These are phyloP conservation scores for Schizonepeta tenuifolia DNA, from an alignment of 257 asterid genomes.

Conservation along the genomic window DNA sequence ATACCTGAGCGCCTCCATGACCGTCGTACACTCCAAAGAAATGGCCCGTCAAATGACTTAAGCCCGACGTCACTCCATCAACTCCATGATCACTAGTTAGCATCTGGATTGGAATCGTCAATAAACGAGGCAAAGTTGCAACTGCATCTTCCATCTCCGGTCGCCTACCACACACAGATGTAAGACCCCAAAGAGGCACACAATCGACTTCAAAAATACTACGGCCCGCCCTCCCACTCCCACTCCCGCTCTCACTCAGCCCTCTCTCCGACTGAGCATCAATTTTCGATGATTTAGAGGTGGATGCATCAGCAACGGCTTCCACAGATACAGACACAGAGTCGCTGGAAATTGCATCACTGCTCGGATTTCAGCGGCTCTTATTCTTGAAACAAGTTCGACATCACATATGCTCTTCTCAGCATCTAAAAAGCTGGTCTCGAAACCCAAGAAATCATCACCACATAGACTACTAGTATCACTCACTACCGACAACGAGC, in stretches of 20 bases:
- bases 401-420: constrained; percentile 43
- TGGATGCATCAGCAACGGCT: constrained; percentile 44
- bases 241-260: constrained; percentile 25
- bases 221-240: constrained; percentile 42
- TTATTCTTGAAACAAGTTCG: constrained; percentile 46
- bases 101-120: constrained; percentile 68
- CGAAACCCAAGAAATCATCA: constrained; percentile 68
- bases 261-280: constrained; percentile 45
- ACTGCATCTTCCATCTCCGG: constrained; percentile 97
- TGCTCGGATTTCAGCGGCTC: constrained; percentile 34
- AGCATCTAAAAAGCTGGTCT: constrained; percentile 43
- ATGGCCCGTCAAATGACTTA: constrained; percentile 82
- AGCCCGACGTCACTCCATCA: constrained; percentile 51
- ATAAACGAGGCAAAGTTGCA: constrained; percentile 67
- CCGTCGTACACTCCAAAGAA: constrained; percentile 98
- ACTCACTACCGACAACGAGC: constrained; percentile 80
- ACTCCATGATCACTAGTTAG: constrained; percentile 56
- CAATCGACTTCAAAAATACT: constrained; percentile 87
- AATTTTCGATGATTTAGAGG: constrained; percentile 40
- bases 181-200: constrained; percentile 86
- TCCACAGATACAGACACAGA: constrained; percentile 43
- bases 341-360: constrained; percentile 16
- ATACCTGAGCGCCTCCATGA: constrained; percentile 96
- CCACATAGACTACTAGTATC: constrained; percentile 86
- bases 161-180: constrained; percentile 84